These are phyloP conservation scores for Erigeron canadensis DNA, from an alignment of 129 eudicot genomes.

Conservation along the genomic window DNA sequence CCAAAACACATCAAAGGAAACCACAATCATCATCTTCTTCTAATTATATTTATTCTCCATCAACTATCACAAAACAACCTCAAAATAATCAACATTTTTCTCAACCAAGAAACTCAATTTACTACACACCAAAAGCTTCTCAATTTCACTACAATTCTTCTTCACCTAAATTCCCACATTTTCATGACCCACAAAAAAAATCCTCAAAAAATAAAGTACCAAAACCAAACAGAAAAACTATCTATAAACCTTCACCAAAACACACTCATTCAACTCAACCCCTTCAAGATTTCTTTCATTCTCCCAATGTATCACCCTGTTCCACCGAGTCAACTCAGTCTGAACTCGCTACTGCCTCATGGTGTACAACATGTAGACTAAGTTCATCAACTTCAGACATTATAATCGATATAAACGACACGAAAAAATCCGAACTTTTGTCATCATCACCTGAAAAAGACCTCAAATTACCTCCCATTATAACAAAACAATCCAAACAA, in stretches of 20 bases:
- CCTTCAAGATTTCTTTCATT: conserved; percentile 38
- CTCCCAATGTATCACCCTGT: conserved; percentile 27
- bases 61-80: conserved; percentile 25
- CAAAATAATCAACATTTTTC: conserved; percentile 25
- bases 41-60: conserved; percentile 24
- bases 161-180: conserved; percentile 38
- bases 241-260: conserved; percentile 69
- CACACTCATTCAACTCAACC: conserved; percentile 34
- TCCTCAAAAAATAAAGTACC: conserved; percentile 43
- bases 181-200: conserved; percentile 51
- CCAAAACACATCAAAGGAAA: conserved; percentile 27
- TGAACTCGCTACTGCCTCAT: conserved; percentile 29
- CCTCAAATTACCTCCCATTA: conserved; percentile 48
- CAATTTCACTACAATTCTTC: conserved; percentile 25
- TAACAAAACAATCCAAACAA: conserved; percentile 37
- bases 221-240: conserved; percentile 48
- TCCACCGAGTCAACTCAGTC: conserved; percentile 46
- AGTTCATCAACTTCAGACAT: conserved; percentile 48
- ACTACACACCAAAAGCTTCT: conserved; percentile 38
- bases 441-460: conserved; percentile 36
- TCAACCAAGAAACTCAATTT: conserved; percentile 44
- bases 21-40: conserved; percentile 23
- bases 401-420: conserved; percentile 44
- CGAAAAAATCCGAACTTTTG: conserved; percentile 8
- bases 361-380: conserved; percentile 40